Evolutionary conservation across 1,139 yeast species (phyloP).

Genomic region (Geotrichum citri-aurantii): DNA sequence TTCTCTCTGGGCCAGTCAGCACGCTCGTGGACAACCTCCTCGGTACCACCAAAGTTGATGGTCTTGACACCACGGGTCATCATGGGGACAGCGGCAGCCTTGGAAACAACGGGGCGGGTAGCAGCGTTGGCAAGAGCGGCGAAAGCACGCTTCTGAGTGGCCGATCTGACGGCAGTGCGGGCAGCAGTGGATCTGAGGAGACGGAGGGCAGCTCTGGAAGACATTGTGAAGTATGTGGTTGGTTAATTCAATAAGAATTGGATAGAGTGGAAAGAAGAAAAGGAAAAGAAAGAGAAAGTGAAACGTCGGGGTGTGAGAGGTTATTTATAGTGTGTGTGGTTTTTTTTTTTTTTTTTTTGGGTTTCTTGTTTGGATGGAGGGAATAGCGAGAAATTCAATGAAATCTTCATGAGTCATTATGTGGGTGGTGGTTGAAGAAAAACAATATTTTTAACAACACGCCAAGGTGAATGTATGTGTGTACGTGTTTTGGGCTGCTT

Average conservation of each 20-base stretch:
- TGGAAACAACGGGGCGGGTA: constrained; percentile 17
- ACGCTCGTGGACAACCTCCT: constrained; percentile 95
- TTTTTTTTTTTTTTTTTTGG: too few species aligned
- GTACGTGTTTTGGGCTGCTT: too few species aligned
- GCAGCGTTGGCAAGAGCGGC: constrained; percentile 25
- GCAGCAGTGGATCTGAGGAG: constrained; percentile 29
- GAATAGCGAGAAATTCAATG: neutral
- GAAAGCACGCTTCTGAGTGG: constrained; percentile 25
- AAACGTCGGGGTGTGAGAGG: neutral
- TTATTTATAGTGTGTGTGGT: neutral
- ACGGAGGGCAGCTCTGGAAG: constrained; percentile 31
- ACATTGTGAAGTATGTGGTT: constrained; percentile 21
- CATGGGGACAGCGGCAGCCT: constrained; percentile 25
- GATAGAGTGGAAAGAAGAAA: neutral
- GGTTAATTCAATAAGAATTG: neutral
- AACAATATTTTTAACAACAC: neutral
- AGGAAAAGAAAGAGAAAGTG: neutral
- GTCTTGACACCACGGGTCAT: constrained; percentile 78
- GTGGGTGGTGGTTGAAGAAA: neutral
- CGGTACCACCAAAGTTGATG: constrained; percentile 95
- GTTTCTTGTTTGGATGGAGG: too few species aligned
- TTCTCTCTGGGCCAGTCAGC: constrained; percentile 99
- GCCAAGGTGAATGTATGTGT: too few species aligned
- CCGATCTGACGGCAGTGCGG: constrained; percentile 30
- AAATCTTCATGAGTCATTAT: constrained; percentile 2